Evolutionary conservation across 768 basidiomycete genomes (phyloP).

Genomic region (Agrocybe pediades): DNA sequence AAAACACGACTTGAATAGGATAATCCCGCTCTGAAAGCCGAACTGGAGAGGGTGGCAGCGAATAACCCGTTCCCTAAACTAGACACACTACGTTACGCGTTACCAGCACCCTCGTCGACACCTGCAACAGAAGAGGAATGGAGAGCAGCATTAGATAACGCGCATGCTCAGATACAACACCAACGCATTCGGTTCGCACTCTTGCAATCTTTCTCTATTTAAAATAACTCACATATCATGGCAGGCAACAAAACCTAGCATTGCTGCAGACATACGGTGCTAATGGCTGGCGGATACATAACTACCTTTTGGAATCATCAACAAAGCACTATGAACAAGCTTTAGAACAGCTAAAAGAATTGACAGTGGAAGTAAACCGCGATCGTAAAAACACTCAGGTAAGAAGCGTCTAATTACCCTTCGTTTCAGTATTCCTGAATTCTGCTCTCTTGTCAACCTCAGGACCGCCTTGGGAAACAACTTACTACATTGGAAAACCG

Average conservation of each 20-base stretch:
- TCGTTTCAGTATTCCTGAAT: neutral
- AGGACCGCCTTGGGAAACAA: conserved; percentile 82
- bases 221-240: conserved; percentile 8
- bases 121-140: conserved; percentile 78
- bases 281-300: conserved; percentile 92
- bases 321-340: conserved; percentile 71
- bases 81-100: conserved; percentile 72
- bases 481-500: conserved; percentile 80
- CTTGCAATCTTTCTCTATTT: neutral
- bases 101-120: conserved; percentile 64
- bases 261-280: conserved; percentile 84
- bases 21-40: conserved; percentile 68
- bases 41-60: conserved; percentile 73
- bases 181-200: conserved; percentile 74
- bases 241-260: conserved; percentile 80
- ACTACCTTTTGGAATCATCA: conserved; percentile 81
- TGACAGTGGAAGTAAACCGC: conserved; percentile 85
- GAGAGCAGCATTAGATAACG: conserved; percentile 73
- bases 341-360: conserved; percentile 76
- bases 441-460: neutral
- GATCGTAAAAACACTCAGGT: conserved; percentile 88
- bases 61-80: conserved; percentile 66
- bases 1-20: conserved; percentile 44
- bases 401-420: conserved; percentile 19
- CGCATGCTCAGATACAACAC: conserved; percentile 82